These are phyloP conservation scores for Hansenula sp. DNA, from an alignment of 1,139 yeast species.

Conservation along the genomic window DNA sequence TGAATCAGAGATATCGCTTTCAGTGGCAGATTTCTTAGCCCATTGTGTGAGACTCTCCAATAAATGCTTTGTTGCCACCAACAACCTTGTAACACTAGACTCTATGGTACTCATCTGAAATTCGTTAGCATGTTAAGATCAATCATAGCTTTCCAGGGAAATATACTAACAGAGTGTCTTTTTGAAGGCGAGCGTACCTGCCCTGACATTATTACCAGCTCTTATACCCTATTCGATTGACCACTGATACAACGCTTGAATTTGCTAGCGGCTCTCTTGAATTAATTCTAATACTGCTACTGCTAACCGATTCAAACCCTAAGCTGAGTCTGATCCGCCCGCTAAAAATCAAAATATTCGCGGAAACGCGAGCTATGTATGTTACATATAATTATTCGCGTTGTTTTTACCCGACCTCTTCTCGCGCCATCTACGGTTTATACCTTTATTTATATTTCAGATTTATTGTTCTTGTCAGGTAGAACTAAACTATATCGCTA, in stretches of 20 bases:
- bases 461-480: neutral
- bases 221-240: no score
- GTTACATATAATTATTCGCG: no score
- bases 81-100: conserved; percentile 73
- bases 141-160: no score
- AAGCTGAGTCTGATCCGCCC: neutral
- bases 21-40: conserved; percentile 80
- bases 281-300: neutral
- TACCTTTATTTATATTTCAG: neutral
- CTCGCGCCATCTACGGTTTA: neutral
- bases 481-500: no score
- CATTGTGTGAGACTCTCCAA: conserved; percentile 84
- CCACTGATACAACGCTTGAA: no score
- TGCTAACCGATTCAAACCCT: neutral
- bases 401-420: conserved; percentile 1
- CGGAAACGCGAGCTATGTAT: neutral
- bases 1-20: conserved; percentile 83
- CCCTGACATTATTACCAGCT: neutral
- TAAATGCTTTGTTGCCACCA: conserved; percentile 86
- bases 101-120: conserved; percentile 60
- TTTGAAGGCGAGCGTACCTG: conserved; percentile 11
- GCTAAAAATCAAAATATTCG: neutral
- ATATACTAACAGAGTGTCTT: conserved; percentile 21
- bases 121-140: conserved; percentile 1
- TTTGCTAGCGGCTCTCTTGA: no score